Conservation (phyloP, 148 eudicot genomes). For the Suaeda aralocaspica region DNA sequence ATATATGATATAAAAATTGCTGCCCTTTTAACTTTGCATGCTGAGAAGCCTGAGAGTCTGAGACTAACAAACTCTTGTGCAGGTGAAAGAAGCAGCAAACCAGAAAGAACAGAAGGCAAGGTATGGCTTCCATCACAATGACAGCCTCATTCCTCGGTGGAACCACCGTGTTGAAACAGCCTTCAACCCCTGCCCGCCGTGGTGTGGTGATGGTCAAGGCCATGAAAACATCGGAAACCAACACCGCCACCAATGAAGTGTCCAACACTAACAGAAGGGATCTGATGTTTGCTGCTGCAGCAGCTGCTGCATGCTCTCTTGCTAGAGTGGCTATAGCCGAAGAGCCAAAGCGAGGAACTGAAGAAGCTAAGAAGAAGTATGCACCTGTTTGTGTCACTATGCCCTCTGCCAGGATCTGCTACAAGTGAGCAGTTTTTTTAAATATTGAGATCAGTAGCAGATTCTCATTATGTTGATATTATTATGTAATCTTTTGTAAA, state of each 20-base stretch:
- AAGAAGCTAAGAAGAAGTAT: conserved; percentile 87
- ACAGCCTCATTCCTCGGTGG: conserved; percentile 46
- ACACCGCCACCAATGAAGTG: conserved; percentile 16
- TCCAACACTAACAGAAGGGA: conserved; percentile 51
- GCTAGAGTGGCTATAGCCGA: conserved; percentile 56
- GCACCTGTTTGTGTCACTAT: conserved; percentile 56
- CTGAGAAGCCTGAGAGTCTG: conserved; percentile 3
- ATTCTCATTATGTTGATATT: conserved; percentile 5
- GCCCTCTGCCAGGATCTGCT: conserved; percentile 78
- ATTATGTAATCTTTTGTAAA: conserved; percentile 15
- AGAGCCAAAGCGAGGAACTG: conserved; percentile 59
- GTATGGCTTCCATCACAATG: conserved; percentile 70
- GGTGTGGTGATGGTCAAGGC: conserved; percentile 47
- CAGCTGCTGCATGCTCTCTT: conserved; percentile 42
- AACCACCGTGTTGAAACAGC: conserved; percentile 29
- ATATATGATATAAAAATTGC: background rate
- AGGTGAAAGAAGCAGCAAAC: conserved; percentile 4
- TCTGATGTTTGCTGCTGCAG: conserved; percentile 59
- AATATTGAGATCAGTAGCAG: background rate
- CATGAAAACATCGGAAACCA: conserved; percentile 27
- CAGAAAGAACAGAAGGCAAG: background rate
- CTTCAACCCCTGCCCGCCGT: conserved; percentile 28
- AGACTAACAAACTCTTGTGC: conserved; percentile 6
- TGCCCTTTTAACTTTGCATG: conserved; percentile 13
- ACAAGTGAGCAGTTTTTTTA: conserved; percentile 35